phyloP scores from a whole-genome alignment of 2,329 filamentous ascomycete species.

The Phaeosphaeria sp. region DNA sequence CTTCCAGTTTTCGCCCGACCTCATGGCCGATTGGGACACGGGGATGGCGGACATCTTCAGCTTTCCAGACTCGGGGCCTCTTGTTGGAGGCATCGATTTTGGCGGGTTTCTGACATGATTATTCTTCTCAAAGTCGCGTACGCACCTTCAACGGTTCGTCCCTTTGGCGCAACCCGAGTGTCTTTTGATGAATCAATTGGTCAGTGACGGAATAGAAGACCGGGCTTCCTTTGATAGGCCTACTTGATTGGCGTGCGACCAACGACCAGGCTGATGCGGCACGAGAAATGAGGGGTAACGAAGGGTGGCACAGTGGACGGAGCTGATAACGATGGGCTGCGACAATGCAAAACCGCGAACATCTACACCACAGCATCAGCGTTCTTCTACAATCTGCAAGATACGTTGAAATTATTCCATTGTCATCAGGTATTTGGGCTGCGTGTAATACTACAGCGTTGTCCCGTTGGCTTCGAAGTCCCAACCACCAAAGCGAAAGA shows the following conservation, averaged over 20 bases:
- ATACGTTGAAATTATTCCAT: too few species aligned
- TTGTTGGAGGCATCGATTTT: background rate
- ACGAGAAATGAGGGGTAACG: background rate
- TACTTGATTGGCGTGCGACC: too few species aligned
- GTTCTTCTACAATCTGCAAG: too few species aligned
- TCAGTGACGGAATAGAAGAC: too few species aligned
- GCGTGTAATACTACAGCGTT: too few species aligned
- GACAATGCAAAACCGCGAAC: background rate
- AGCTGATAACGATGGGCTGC: background rate
- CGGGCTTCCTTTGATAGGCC: too few species aligned
- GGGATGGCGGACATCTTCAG: conserved; percentile 24
- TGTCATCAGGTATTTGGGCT: too few species aligned
- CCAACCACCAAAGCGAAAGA: background rate
- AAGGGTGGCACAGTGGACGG: background rate
- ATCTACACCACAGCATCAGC: too few species aligned
- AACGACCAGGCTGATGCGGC: background rate
- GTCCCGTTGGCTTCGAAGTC: background rate
- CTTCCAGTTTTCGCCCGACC: conserved; percentile 14
- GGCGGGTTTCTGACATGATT: background rate
- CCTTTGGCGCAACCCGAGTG: too few species aligned
- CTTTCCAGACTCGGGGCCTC: conserved; percentile 1
- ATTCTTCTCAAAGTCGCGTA: background rate
- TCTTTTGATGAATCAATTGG: too few species aligned
- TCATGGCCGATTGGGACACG: conserved; percentile 25
- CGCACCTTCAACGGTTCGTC: too few species aligned